These are phyloP conservation scores for Aspergillus leporis DNA, from an alignment of 495 filamentous ascomycete species.

Conservation along the genomic window DNA sequence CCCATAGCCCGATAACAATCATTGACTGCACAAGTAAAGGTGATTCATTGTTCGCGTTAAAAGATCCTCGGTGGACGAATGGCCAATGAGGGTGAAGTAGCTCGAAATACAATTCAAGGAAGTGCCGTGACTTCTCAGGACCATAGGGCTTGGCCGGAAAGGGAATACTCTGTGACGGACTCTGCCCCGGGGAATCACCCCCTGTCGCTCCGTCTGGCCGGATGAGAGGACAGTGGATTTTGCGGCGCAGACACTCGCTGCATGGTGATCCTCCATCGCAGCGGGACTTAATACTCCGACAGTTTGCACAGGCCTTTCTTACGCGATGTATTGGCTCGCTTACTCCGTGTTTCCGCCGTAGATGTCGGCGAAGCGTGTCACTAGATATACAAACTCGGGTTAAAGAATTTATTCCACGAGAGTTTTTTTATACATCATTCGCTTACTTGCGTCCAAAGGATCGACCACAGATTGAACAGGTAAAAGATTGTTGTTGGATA, in stretches of 20 bases:
- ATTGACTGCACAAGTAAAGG: constrained; percentile 32
- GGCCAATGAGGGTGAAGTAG: constrained; percentile 33
- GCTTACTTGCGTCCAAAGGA: background rate
- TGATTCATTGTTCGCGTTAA: constrained; percentile 14
- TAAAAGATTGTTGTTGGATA: background rate
- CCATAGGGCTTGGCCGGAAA: background rate
- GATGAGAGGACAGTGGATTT: constrained; percentile 17
- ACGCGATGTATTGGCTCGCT: constrained; percentile 19
- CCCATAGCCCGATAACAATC: constrained; percentile 32
- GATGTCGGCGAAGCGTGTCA: constrained; percentile 34
- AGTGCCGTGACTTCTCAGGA: constrained; percentile 16
- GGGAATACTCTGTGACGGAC: background rate
- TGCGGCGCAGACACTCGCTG: constrained; percentile 25
- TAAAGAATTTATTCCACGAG: too few species aligned
- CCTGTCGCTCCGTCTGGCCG: background rate
- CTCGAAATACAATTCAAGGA: constrained; percentile 28
- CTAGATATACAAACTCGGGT: constrained; percentile 10
- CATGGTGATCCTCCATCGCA: constrained; percentile 32
- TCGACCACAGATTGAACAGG: background rate
- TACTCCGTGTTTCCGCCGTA: constrained; percentile 19
- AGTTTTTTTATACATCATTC: too few species aligned
- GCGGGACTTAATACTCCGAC: constrained; percentile 25
- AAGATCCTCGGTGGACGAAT: constrained; percentile 31
- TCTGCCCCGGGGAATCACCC: background rate
- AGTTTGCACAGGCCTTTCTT: constrained; percentile 22